Conservation (phyloP, 805 yeast genomes). For the Sugiyamaella smithiae region DNA sequence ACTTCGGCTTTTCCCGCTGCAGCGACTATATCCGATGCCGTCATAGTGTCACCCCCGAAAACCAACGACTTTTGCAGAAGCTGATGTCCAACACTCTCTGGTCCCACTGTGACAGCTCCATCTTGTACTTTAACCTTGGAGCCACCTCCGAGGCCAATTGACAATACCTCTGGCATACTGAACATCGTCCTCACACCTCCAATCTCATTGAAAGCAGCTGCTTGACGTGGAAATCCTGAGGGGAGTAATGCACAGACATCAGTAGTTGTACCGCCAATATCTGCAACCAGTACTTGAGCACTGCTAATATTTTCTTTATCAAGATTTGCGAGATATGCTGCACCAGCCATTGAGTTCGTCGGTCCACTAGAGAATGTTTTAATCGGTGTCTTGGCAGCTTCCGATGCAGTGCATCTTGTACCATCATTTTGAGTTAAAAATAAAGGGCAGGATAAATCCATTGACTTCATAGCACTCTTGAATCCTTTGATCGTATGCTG, state of each 20-base stretch:
- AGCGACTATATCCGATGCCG: constrained; percentile 35
- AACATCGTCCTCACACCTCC: constrained; percentile 39
- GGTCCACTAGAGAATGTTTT: constrained; percentile 48
- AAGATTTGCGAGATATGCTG: constrained; percentile 30
- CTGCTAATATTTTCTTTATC: constrained; percentile 19
- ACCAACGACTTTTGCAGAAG: constrained; percentile 35
- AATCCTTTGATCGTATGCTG: constrained; percentile 40
- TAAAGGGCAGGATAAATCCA: constrained; percentile 40
- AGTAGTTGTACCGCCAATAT: constrained; percentile 51
- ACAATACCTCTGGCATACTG: constrained; percentile 47
- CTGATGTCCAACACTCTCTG: constrained; percentile 47
- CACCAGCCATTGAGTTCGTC: constrained; percentile 31
- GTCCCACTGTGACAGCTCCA: constrained; percentile 34
- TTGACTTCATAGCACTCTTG: constrained; percentile 34
- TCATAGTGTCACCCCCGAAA: constrained; percentile 43
- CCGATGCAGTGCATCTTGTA: constrained; percentile 40
- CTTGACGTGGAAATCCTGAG: constrained; percentile 47
- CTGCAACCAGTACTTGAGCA: constrained; percentile 26
- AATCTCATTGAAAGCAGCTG: constrained; percentile 38
- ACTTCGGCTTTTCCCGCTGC: constrained; percentile 5
- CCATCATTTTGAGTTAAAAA: constrained; percentile 48
- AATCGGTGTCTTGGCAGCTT: constrained; percentile 41
- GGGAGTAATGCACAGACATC: constrained; percentile 46
- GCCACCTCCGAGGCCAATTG: constrained; percentile 51
- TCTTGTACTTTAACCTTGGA: constrained; percentile 32